Percentiles rank a stretch among this genome's conserved stretches.
Conservation (phyloP, 495 filamentous ascomycete genomes). For the Hyaloscypha hepaticicola region DNA sequence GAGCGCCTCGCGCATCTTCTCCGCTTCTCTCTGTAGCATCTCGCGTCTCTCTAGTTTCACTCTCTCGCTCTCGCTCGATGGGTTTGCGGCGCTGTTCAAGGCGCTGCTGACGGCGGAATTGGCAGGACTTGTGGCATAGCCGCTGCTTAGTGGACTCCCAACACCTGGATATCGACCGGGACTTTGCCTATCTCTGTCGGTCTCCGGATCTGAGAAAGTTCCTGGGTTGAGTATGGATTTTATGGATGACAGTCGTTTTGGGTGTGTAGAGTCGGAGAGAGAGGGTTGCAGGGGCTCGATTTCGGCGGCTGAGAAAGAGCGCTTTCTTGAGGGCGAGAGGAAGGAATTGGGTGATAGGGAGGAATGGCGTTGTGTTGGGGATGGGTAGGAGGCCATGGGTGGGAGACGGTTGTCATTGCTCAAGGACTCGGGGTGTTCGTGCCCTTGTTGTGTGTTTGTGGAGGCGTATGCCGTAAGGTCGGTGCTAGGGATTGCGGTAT, state of each 20-base stretch:
- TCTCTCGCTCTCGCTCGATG: constrained; percentile 49
- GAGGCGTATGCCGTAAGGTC: constrained; percentile 45
- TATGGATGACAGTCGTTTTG: constrained; percentile 72
- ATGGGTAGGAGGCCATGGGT: constrained; percentile 47
- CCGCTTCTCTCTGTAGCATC: constrained; percentile 68
- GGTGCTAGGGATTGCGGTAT: constrained; percentile 36
- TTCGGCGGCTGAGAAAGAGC: constrained; percentile 60
- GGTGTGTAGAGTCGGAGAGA: constrained; percentile 26
- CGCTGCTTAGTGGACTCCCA: constrained; percentile 25
- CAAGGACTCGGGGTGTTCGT: constrained; percentile 43
- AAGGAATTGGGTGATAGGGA: constrained; percentile 52
- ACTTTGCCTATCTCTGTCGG: constrained; percentile 10
- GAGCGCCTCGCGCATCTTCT: constrained; percentile 73
- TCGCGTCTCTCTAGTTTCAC: constrained; percentile 62
- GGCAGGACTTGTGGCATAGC: constrained; percentile 31
- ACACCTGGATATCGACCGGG: constrained; percentile 15
- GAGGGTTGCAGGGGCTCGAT: constrained; percentile 35
- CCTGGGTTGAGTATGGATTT: constrained; percentile 76
- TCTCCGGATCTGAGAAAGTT: constrained; percentile 18
- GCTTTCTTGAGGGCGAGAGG: constrained; percentile 59
- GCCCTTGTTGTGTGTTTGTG: constrained; percentile 32
- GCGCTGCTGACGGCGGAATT: constrained; percentile 26
- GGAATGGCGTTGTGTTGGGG: constrained; percentile 37
- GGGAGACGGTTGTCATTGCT: constrained; percentile 56
- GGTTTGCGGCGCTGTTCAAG: constrained; percentile 35